These are phyloP conservation scores for Pezicula rhizophila DNA, from an alignment of 2,329 filamentous ascomycete species.

Conservation along the genomic window DNA sequence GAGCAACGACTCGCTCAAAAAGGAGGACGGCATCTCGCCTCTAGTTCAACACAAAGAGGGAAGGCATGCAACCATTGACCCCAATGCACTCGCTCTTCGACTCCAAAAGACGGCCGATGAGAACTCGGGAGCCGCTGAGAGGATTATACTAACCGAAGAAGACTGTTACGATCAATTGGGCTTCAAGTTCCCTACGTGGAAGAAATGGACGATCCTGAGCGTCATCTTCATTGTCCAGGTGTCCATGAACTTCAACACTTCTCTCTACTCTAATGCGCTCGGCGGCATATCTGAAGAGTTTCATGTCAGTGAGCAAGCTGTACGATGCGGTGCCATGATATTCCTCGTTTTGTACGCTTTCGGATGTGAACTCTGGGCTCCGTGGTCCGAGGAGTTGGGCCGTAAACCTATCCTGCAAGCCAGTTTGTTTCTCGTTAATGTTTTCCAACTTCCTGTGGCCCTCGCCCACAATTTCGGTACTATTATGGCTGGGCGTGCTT, in stretches of 20 bases:
- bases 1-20: too few relatives aligned
- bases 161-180: conserved; percentile 64
- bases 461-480: conserved; percentile 67
- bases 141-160: conserved; percentile 40
- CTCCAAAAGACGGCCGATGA: neutral
- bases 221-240: conserved; percentile 69
- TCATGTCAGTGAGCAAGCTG: conserved; percentile 59
- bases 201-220: conserved; percentile 69
- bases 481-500: conserved; percentile 62
- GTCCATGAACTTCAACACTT: conserved; percentile 76
- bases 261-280: conserved; percentile 65
- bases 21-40: too few relatives aligned
- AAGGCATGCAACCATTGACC: neutral
- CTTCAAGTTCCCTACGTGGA: conserved; percentile 51
- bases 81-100: neutral
- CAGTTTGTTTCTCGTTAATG: conserved; percentile 68
- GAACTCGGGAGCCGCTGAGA: conserved; percentile 6
- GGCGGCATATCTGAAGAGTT: conserved; percentile 62
- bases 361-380: conserved; percentile 83
- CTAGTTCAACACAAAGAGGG: too few relatives aligned
- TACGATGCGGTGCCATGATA: conserved; percentile 68
- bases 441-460: conserved; percentile 69
- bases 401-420: conserved; percentile 70
- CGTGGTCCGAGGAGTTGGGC: conserved; percentile 79
- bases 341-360: conserved; percentile 79